Percentiles rank a stretch among this genome's conserved stretches.
Evolutionary conservation across 2,329 filamentous ascomycete species (phyloP).

Genomic region (Hypomyces rosellus): DNA sequence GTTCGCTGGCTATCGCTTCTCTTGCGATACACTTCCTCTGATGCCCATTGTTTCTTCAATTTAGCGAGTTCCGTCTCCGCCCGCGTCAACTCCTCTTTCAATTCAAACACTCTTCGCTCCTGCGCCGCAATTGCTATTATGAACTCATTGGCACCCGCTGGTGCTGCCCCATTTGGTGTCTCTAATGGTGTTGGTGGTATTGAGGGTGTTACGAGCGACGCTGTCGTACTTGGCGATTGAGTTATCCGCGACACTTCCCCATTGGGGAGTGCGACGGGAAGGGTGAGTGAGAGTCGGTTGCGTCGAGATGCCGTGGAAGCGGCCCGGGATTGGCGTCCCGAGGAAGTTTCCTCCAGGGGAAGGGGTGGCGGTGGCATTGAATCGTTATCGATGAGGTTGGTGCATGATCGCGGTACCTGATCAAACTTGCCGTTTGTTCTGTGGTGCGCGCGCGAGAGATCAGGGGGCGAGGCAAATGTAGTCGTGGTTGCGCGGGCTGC

Average conservation of each 20-base stretch:
- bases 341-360: conserved; percentile 33
- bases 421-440: conserved; percentile 2
- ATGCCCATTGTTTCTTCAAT: conserved; percentile 79
- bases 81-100: conserved; percentile 79
- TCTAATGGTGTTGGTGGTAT: conserved; percentile 48
- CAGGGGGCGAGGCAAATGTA: conserved; percentile 18
- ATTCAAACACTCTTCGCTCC: conserved; percentile 82
- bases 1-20: conserved; percentile 39
- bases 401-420: not conserved
- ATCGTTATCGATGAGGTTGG: not conserved
- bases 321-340: conserved; percentile 42
- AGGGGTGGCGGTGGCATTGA: conserved; percentile 32
- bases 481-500: conserved; percentile 19
- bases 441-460: conserved; percentile 7
- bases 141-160: conserved; percentile 58
- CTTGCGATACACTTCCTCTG: conserved; percentile 71
- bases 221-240: conserved; percentile 44
- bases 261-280: conserved; percentile 53
- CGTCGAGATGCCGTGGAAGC: conserved; percentile 48
- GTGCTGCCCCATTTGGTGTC: conserved; percentile 30
- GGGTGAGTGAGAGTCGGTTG: conserved; percentile 53
- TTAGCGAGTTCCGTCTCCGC: conserved; percentile 71
- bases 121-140: conserved; percentile 88
- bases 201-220: conserved; percentile 32
- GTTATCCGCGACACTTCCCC: conserved; percentile 25